Evolutionary conservation across 2,329 filamentous ascomycete species (phyloP).

Genomic region (Sporothrix inflata): DNA sequence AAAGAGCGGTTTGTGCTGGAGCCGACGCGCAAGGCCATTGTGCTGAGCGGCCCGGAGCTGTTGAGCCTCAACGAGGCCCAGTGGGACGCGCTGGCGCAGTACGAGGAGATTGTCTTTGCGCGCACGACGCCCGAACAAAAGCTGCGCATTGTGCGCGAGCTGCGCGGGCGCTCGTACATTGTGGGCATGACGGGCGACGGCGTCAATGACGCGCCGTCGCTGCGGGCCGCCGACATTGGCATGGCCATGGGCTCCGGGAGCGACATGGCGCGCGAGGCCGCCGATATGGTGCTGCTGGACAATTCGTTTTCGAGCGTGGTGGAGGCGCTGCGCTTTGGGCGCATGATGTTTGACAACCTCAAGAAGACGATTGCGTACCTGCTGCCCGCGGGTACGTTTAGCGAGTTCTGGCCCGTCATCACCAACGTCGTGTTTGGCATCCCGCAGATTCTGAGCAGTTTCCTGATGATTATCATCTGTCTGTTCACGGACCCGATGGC

Average conservation of each 20-base stretch:
- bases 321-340: conserved; percentile 71
- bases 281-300: conserved; percentile 80
- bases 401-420: conserved; percentile 76
- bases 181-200: conserved; percentile 87
- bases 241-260: conserved; percentile 81
- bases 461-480: conserved; percentile 71
- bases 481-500: conserved; percentile 79
- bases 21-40: conserved; percentile 53
- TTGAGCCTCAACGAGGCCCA: conserved; percentile 67
- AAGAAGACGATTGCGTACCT: conserved; percentile 79
- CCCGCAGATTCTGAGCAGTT: conserved; percentile 72
- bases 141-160: conserved; percentile 75
- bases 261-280: conserved; percentile 80
- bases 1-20: conserved; percentile 18
- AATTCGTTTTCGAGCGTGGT: conserved; percentile 69
- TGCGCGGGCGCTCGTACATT: conserved; percentile 65
- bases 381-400: conserved; percentile 72
- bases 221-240: conserved; percentile 78
- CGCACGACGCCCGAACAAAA: conserved; percentile 79
- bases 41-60: conserved; percentile 68
- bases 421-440: conserved; percentile 73
- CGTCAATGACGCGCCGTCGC: conserved; percentile 82
- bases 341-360: conserved; percentile 78
- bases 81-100: conserved; percentile 66
- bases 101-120: conserved; percentile 75